phyloP scores from a whole-genome alignment of 495 filamentous ascomycete genomes.

The Trichoderma parareesei region DNA sequence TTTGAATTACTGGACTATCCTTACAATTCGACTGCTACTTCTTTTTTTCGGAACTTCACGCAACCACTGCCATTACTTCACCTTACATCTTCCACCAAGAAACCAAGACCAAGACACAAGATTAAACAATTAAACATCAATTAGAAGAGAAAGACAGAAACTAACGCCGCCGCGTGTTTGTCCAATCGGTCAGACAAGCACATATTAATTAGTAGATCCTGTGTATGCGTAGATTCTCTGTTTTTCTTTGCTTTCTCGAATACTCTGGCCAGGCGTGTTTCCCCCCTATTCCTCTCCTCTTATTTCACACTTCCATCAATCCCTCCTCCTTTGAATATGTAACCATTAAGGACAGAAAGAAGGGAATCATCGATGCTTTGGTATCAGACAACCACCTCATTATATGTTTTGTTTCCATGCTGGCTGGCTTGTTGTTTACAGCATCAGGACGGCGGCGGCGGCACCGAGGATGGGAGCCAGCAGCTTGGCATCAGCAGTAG shows the following conservation, averaged over 20 bases:
- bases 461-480: constrained; percentile 6
- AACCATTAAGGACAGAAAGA: not conserved
- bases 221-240: not conserved
- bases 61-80: not conserved
- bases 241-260: not conserved
- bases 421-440: not conserved
- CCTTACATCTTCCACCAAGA: not conserved
- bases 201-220: constrained; percentile 3
- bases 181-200: not conserved
- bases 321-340: constrained; percentile 4
- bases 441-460: not conserved
- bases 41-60: not conserved
- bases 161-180: not conserved
- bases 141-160: not conserved
- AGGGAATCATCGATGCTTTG: not conserved
- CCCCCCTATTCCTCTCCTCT: not conserved
- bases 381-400: too few relatives aligned
- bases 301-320: not conserved
- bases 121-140: not conserved
- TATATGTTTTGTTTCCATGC: too few relatives aligned
- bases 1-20: not conserved
- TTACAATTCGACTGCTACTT: too few relatives aligned
- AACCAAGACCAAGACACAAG: not conserved
- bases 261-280: not conserved
- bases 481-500: constrained; percentile 5